Percentiles rank a stretch among this genome's conserved stretches.
Evolutionary conservation across 306 rosid species (phyloP).

Genomic region (Citrullus mucosospermus): DNA sequence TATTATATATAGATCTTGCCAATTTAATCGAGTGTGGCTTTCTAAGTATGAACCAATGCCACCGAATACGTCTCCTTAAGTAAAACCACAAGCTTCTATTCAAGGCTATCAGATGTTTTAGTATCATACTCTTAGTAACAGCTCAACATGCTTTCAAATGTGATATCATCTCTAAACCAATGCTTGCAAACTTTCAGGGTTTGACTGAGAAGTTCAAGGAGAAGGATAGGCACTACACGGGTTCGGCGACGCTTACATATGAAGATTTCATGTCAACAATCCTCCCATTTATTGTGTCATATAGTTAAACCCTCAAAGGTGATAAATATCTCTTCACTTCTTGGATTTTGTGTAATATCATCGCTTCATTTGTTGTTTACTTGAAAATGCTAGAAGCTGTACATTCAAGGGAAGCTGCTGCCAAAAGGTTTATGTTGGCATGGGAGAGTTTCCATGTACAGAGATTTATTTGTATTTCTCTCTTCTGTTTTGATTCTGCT

Average conservation of each 20-base stretch:
- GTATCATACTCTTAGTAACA: neutral
- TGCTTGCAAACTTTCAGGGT: slow-evolving; percentile 48
- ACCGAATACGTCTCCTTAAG: neutral
- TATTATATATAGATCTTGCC: neutral
- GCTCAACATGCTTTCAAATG: neutral
- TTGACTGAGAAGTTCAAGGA: slow-evolving; percentile 80
- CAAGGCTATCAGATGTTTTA: neutral
- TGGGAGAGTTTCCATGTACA: neutral
- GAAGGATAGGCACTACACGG: slow-evolving; percentile 52
- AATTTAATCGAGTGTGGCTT: neutral
- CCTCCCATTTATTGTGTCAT: slow-evolving; percentile 73
- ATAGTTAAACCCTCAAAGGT: slow-evolving; percentile 23
- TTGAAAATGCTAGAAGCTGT: neutral
- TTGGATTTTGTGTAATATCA: neutral
- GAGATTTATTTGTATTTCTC: neutral
- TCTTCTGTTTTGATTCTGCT: neutral
- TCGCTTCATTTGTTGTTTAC: neutral
- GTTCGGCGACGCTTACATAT: slow-evolving; percentile 54
- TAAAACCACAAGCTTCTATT: neutral
- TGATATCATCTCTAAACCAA: neutral
- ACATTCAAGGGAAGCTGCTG: slow-evolving; percentile 3
- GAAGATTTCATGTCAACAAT: slow-evolving; percentile 64
- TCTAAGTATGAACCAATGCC: neutral
- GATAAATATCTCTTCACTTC: neutral
- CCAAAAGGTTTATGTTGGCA: neutral